Evolutionary conservation across 768 basidiomycete genomes (phyloP).

Genomic region (Xerocomellus chrysenteron): DNA sequence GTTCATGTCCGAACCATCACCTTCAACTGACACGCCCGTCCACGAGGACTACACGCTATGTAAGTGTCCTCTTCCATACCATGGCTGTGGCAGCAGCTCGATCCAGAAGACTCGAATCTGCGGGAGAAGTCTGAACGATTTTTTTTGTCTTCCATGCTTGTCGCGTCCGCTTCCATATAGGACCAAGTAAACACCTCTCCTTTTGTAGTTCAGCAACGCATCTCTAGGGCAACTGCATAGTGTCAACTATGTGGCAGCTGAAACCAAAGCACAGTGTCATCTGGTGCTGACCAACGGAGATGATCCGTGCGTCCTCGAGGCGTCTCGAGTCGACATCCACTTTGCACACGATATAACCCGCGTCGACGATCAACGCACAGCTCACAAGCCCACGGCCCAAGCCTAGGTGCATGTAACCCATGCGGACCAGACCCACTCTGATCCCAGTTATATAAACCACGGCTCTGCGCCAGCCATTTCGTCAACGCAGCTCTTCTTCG

Average conservation of each 20-base stretch:
- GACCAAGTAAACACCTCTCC: neutral
- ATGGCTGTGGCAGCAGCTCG: neutral
- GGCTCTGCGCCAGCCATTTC: too few relatives aligned
- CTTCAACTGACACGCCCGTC: neutral
- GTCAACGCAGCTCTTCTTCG: neutral
- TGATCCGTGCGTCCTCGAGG: neutral
- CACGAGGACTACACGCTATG: conserved; percentile 18
- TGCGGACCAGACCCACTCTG: neutral
- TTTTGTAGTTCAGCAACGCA: neutral
- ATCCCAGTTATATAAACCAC: neutral
- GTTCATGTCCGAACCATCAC: conserved; percentile 25
- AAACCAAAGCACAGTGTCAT: neutral
- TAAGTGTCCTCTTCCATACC: neutral
- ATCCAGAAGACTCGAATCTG: too few relatives aligned
- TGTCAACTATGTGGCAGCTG: neutral
- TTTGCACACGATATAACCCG: neutral
- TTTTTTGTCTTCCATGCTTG: neutral
- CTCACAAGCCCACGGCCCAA: neutral
- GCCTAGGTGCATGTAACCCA: neutral
- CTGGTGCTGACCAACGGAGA: neutral
- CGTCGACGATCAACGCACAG: neutral
- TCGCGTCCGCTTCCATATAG: neutral
- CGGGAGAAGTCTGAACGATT: too few relatives aligned
- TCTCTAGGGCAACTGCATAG: neutral
- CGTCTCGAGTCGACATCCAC: neutral